Conservation (phyloP, 2,329 filamentous ascomycete genomes). For the Aaosphaeria arxii region DNA sequence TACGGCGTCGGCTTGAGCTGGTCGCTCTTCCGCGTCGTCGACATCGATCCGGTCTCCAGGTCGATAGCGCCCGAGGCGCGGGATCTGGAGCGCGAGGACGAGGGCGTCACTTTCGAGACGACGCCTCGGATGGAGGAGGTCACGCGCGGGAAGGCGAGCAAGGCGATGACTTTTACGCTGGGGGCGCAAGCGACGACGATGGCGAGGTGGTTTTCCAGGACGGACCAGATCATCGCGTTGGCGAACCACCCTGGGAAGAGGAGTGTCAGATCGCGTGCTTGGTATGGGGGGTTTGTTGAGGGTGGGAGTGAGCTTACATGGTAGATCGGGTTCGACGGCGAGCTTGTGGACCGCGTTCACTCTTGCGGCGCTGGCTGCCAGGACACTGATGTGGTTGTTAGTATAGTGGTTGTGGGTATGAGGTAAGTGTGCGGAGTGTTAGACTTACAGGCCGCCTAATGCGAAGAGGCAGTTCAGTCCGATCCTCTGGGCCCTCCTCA, state of each 20-base stretch:
- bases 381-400: constrained; percentile 13
- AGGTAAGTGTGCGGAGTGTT: not conserved
- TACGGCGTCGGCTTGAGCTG: constrained; percentile 7
- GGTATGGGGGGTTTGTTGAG: not conserved
- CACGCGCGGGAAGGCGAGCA: constrained; percentile 22
- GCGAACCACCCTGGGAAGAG: constrained; percentile 16
- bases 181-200: constrained; percentile 36
- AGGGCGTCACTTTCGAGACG: constrained; percentile 11
- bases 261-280: not conserved
- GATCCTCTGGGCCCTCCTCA: constrained; percentile 27
- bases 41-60: constrained; percentile 5
- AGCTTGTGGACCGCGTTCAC: constrained; percentile 24
- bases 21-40: constrained; percentile 1
- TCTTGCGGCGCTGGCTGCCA: constrained; percentile 24
- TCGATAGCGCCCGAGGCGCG: constrained; percentile 7
- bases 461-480: constrained; percentile 34
- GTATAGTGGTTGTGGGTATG: not conserved
- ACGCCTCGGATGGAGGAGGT: constrained; percentile 17
- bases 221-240: constrained; percentile 29
- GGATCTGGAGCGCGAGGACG: constrained; percentile 5
- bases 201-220: constrained; percentile 36
- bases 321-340: constrained; percentile 17
- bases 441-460: constrained; percentile 27
- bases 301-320: constrained; percentile 15
- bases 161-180: constrained; percentile 26